Conservation (phyloP, 192 early-diverging fungal genomes). For the Entophlyctis luteolus region DNA sequence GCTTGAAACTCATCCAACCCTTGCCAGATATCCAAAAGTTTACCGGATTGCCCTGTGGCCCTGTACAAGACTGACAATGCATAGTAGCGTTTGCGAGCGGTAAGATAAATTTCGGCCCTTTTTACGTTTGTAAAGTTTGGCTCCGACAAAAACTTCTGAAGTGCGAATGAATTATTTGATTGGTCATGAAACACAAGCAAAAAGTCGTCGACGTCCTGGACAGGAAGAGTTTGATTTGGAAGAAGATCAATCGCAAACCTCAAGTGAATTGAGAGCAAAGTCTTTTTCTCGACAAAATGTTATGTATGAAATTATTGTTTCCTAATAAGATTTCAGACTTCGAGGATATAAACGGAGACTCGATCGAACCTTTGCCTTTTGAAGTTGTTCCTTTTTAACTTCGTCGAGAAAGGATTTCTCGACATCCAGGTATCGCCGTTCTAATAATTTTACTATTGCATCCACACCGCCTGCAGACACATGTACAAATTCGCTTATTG, state of each 20-base stretch:
- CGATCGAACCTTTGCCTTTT: not conserved
- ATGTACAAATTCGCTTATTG: not conserved
- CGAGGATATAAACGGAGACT: not conserved
- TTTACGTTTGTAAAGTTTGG: slow-evolving; percentile 48
- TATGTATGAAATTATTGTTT: not conserved
- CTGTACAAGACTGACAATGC: slow-evolving; percentile 61
- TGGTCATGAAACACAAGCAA: slow-evolving; percentile 49
- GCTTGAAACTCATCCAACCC: slow-evolving; percentile 27
- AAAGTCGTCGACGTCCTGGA: slow-evolving; percentile 50
- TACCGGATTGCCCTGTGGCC: slow-evolving; percentile 37
- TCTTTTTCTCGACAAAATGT: slow-evolving; percentile 1
- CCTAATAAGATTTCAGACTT: slow-evolving; percentile 2
- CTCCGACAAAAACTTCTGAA: slow-evolving; percentile 28
- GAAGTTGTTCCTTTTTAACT: not conserved
- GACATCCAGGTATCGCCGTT: slow-evolving; percentile 8
- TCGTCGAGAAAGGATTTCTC: slow-evolving; percentile 1
- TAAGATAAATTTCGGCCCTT: slow-evolving; percentile 47
- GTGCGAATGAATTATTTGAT: slow-evolving; percentile 5
- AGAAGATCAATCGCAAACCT: not conserved
- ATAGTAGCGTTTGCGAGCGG: slow-evolving; percentile 52
- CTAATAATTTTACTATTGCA: not conserved
- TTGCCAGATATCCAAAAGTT: slow-evolving; percentile 62
- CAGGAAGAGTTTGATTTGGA: not conserved
- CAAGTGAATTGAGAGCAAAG: not conserved
- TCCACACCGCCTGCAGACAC: not conserved